Base-by-base conservation (phyloP, 106 monocot species). In the Dendrobium nobile region DNA sequence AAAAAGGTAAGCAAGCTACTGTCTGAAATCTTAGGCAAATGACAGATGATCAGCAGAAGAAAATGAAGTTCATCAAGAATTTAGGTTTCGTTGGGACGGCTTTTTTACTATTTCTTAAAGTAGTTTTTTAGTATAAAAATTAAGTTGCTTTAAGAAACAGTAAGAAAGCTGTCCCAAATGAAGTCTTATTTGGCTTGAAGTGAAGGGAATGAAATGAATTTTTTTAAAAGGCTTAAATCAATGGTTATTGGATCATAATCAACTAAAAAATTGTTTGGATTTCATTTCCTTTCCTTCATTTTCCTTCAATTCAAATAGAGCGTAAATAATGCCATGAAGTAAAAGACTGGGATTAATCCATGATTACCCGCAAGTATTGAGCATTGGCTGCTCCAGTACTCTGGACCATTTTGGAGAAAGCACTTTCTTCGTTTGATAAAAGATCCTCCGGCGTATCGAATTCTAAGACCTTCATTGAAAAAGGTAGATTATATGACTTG, bases 301-400 rank as follows among this genome's bases (percentile, higher is more conserved):
- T 51, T 51, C 15, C 15, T 51, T 51, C 51, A 51, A 51, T 51
- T 2, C 13, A 51, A 51, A 8, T 4, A 61, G 61, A 61, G 8
- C 22, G 2, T 6, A 61, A 61, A 61, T n/a, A 20, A 70, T 31
- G 11, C 4, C 37, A 37, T 16, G 28, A 70, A 70, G 28, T 22
- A 70, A 27, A 9, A 44, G 51, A 51, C 13, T 51, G 17, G 7
- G 22, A 76, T 47, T 76, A 24, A 7, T 10, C 9, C 15, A 26
- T 47, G 22, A 48, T 22, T 95, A 99, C 99, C 93, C 84, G 82
- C 42, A 99, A 78, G 72, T 99, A 99, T 88, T 99, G 86, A 82
- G 99, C 95, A 93, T 99, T 99, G 78, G 92, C 88, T 82, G 91
- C 67, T 67, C 99, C 99, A 75, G 99, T 99, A 80, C 99, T 99